Evolutionary conservation across 202 grass and related monocot genomes (phyloP).

Genomic region (Dendrocalamus latiflorus): DNA sequence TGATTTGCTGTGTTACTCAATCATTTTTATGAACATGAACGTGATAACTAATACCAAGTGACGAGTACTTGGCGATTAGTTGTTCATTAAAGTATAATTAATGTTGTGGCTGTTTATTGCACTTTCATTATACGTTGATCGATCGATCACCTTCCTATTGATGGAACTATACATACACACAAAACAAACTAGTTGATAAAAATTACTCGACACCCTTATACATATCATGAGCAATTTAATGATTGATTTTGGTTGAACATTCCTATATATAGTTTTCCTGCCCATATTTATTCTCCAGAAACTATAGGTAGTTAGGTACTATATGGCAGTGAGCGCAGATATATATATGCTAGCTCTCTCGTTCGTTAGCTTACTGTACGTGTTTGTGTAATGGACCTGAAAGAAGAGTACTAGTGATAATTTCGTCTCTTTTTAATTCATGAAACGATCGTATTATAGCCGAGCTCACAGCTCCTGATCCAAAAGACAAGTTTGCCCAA

Average conservation of each 20-base stretch:
- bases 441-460: background rate
- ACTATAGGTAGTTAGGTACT: background rate
- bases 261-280: background rate
- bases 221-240: background rate
- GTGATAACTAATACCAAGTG: too few species aligned
- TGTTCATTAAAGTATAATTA: too few species aligned
- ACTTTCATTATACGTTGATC: too few species aligned
- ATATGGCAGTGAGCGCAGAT: background rate
- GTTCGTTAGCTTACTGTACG: background rate
- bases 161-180: too few species aligned
- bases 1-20: too few species aligned
- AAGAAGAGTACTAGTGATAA: constrained; percentile 4
- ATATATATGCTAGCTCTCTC: background rate
- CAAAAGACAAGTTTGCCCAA: background rate
- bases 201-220: too few species aligned
- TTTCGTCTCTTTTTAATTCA: constrained; percentile 8
- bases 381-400: background rate
- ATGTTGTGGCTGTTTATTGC: too few species aligned
- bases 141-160: too few species aligned
- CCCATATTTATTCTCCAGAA: background rate
- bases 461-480: background rate
- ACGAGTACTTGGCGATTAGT: too few species aligned
- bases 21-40: too few species aligned
- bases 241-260: background rate
- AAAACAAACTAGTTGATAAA: too few species aligned